Evolutionary conservation across 371 early-diverging fungal genomes (phyloP), one percentile per base, ranked within the genome.

Genomic region (Mucor racemosus): DNA sequence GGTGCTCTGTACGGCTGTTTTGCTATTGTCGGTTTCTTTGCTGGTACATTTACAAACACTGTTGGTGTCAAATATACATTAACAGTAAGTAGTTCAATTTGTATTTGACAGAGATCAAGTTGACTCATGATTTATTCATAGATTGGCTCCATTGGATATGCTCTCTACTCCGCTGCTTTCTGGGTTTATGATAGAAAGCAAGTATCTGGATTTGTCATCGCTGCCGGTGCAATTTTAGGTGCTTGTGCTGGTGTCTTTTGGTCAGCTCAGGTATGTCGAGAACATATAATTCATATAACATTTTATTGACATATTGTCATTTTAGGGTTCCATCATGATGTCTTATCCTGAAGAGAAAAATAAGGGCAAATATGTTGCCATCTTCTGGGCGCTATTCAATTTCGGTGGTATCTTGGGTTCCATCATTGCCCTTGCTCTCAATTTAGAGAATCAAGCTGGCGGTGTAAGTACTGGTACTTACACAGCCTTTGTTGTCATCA

Each of bases 331-430:
- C 21, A 80, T 91, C 66, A 88, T 90, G 87, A 84, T 90, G 88
- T 76, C 88, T 42, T 89, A 90, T 68, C 89, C 91, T 5, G 76
- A 79, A 57, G 90, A 89, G 65, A 76, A 80, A 17, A 82, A 89
- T 55, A 92, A 91, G 81, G 93, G 92, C 40, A 83, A 82, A 59
- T 94, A 80, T 72, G 89, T 94, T 60, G 84, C 91, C 26, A 85
- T 90, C 41, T 94, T 94, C 65, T 92, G 93, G 93, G 75, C 85
- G 7, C 84, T 91, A 56, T 93, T 94, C 80, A 94, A 94, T 73
- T 74, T 87, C 36, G 94, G 94, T 69, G 93, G 90, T 60, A 85
- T 92, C 64, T 69, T 94, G 21, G 94, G 95, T 44, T 86, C 88
- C 50, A 67, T 91, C 11, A 86, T 94, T 55, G 87, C 90, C 7